Evolutionary conservation across 169 alveolate genomes (phyloP), one percentile per base, ranked within the genome.

Genomic region (Cryptosporidium parvum): DNA sequence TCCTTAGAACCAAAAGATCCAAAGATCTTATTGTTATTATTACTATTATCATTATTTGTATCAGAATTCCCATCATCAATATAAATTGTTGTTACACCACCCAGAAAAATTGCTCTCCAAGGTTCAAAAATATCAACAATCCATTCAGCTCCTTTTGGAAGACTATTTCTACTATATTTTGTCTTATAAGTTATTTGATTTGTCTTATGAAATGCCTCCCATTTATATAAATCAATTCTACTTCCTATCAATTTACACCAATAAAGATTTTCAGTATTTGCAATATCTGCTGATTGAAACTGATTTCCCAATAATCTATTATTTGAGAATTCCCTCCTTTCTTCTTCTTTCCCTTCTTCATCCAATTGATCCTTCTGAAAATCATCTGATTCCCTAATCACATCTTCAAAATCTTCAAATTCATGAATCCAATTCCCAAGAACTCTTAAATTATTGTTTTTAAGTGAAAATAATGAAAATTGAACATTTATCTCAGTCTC

Each of bases 231-330:
- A 65, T 92, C 94, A 69, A 85, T 80, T 44, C 93, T 87, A 21
- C 91, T 75, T 0, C 94, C 94, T 12, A 92, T 70, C 16, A 92
- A 80, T 3, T 86, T 72, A n/a, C 91, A 62, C 93, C 93, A 91
- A 45, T 75, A 86, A 23, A 91, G 85, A 67, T 86, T 80, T 23
- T 84, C 70, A n/a, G 93, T 86, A 53, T 29, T 70, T 12, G 80
- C 85, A 9, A 92, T 91, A 23, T 85, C 75, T 7, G 94, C 94
- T 3, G 91, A 70, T 42, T 92, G 94, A 39, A 75, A 67, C 10
- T 84, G 69, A n/a, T 37, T 72, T n/a, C 53, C 61, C 16, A 42
- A 44, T 56, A 42, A 42, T 21, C 18, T 8, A 21, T 16, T 29
- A 21, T 14, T 3, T 0, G 21, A 16, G 18, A 48, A 26, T 23